Evolutionary conservation across 495 filamentous ascomycete genomes (phyloP).

Genomic region (Clohesyomyces aquaticus): DNA sequence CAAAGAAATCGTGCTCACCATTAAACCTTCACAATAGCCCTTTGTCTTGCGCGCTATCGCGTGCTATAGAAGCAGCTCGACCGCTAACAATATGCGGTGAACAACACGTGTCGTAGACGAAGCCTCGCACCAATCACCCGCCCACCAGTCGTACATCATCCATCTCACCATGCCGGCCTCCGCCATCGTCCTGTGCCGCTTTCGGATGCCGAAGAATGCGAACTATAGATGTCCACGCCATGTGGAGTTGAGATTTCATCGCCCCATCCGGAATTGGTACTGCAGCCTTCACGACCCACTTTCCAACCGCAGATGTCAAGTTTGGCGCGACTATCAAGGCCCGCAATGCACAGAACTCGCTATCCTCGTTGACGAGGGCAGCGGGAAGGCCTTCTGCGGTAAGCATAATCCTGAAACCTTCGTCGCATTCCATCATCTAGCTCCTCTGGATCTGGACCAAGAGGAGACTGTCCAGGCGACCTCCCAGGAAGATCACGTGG

Average conservation of each 20-base stretch:
- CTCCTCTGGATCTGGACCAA: neutral
- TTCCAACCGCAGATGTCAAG: conserved; percentile 10
- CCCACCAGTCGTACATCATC: neutral
- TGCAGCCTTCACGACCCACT: conserved; percentile 11
- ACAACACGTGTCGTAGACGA: too few species aligned
- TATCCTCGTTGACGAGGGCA: neutral
- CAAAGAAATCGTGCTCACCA: neutral
- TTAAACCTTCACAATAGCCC: neutral
- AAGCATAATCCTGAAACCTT: neutral
- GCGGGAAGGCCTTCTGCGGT: conserved; percentile 5
- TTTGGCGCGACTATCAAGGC: conserved; percentile 11
- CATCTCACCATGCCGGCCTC: neutral
- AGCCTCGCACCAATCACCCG: neutral
- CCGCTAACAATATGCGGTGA: neutral
- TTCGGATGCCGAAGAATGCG: conserved; percentile 14
- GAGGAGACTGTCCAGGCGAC: too few species aligned
- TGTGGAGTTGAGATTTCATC: conserved; percentile 13
- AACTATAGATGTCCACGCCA: conserved; percentile 18
- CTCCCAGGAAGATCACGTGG: too few species aligned
- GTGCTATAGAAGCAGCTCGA: neutral
- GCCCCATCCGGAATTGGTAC: conserved; percentile 2
- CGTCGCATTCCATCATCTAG: neutral
- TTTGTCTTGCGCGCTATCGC: neutral
- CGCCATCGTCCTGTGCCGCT: conserved; percentile 3
- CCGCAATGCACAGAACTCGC: conserved; percentile 6